phyloP scores from a whole-genome alignment of 148 eudicot species.

The Bassia scoparia region DNA sequence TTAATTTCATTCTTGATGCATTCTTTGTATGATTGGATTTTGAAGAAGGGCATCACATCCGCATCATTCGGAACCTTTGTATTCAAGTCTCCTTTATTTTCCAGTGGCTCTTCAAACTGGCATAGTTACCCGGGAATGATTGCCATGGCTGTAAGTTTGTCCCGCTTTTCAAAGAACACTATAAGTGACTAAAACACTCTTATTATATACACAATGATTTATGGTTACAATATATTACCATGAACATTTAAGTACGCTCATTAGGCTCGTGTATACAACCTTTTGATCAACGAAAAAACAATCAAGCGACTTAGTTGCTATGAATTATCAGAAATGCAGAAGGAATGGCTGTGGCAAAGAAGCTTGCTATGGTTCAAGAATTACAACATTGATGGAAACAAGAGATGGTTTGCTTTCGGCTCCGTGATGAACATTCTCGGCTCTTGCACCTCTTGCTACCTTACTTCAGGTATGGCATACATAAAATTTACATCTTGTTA shows the following conservation, averaged over 20 bases:
- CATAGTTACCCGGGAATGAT: slow-evolving; percentile 73
- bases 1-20: neutral
- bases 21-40: slow-evolving; percentile 63
- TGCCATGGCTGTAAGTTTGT: slow-evolving; percentile 66
- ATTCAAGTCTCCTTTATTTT: slow-evolving; percentile 59
- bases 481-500: no score
- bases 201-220: no score
- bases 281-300: no score
- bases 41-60: slow-evolving; percentile 87
- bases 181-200: no score
- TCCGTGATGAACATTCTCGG: slow-evolving; percentile 94
- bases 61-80: slow-evolving; percentile 54
- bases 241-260: no score
- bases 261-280: no score
- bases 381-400: slow-evolving; percentile 95
- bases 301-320: neutral
- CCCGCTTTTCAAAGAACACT: neutral
- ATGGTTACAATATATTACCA: no score
- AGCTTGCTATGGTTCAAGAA: slow-evolving; percentile 91
- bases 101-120: slow-evolving; percentile 68
- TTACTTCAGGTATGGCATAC: slow-evolving; percentile 86
- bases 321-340: slow-evolving; percentile 39
- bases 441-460: slow-evolving; percentile 84
- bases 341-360: slow-evolving; percentile 96
- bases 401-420: slow-evolving; percentile 97